Conservation (phyloP, 1,284 basidiomycete genomes). For the Heliocybe sulcata region DNA sequence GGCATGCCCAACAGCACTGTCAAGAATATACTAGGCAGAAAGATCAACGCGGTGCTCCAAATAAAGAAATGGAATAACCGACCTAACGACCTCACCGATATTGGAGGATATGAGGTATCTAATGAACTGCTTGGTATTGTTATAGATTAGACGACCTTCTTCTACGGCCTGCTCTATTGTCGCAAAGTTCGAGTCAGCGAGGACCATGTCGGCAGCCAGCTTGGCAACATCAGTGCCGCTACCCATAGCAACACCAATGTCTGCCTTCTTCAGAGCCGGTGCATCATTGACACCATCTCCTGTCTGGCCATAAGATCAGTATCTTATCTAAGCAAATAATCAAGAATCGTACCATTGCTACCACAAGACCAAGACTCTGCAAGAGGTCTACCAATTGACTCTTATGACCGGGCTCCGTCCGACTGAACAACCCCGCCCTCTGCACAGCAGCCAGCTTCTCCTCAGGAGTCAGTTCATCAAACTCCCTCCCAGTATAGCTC, state of each 20-base stretch:
- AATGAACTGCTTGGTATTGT: conserved; percentile 99
- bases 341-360: conserved; percentile 79
- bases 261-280: conserved; percentile 93
- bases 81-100: conserved; percentile 88
- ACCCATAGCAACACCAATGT: conserved; percentile 99
- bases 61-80: no score
- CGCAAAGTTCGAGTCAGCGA: conserved; percentile 84
- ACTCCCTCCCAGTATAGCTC: conserved; percentile 91
- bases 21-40: conserved; percentile 85
- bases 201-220: conserved; percentile 94
- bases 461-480: conserved; percentile 75
- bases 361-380: conserved; percentile 88
- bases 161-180: conserved; percentile 96
- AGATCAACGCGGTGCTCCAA: no score
- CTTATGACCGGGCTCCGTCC: conserved; percentile 96
- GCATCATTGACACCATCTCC: conserved; percentile 97
- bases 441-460: conserved; percentile 85
- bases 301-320: conserved; percentile 39
- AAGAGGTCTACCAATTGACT: conserved; percentile 91
- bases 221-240: conserved; percentile 98
- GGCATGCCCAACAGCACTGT: conserved; percentile 98
- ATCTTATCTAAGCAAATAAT: background rate
- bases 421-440: conserved; percentile 83
- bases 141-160: conserved; percentile 95
- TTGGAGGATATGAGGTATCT: conserved; percentile 91